phyloP scores from a whole-genome alignment of 2,329 filamentous ascomycete genomes.

The Ophiostoma quercus region DNA sequence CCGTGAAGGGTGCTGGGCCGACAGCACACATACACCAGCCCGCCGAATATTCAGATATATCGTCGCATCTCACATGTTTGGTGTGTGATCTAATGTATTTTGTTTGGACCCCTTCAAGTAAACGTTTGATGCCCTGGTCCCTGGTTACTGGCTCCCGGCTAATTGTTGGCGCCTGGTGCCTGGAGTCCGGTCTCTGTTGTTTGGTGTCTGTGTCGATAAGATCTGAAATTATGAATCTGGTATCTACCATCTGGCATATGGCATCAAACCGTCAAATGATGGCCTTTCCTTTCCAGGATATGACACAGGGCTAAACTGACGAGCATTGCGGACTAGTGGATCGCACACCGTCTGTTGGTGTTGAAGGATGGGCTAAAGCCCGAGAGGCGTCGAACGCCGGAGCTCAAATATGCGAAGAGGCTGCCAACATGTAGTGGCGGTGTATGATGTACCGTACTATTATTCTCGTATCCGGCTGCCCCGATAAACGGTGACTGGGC shows the following conservation, averaged over 20 bases:
- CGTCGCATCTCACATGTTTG: not conserved
- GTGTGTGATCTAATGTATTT: not conserved
- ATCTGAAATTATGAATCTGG: not conserved
- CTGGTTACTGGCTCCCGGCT: not conserved
- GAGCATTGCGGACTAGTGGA: not conserved
- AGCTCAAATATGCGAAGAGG: not conserved
- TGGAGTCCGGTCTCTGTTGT: too few species aligned
- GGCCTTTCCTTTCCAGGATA: not conserved
- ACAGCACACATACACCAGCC: not conserved
- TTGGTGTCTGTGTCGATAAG: not conserved
- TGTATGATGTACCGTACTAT: not conserved
- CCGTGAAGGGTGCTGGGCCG: not conserved
- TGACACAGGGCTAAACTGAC: not conserved
- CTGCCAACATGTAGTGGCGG: not conserved
- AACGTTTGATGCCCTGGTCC: not conserved
- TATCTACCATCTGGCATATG: not conserved
- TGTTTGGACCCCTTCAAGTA: not conserved
- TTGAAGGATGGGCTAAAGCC: not conserved
- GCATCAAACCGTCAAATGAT: not conserved
- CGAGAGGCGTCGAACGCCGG: not conserved
- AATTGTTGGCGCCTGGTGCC: not conserved
- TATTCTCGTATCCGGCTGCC: not conserved
- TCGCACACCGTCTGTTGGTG: slow-evolving; percentile 16
- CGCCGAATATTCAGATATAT: not conserved
- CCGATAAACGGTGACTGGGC: not conserved